These are phyloP conservation scores for Carex kokanica DNA, from an alignment of 176 grass and related monocot genomes.

Conservation along the genomic window DNA sequence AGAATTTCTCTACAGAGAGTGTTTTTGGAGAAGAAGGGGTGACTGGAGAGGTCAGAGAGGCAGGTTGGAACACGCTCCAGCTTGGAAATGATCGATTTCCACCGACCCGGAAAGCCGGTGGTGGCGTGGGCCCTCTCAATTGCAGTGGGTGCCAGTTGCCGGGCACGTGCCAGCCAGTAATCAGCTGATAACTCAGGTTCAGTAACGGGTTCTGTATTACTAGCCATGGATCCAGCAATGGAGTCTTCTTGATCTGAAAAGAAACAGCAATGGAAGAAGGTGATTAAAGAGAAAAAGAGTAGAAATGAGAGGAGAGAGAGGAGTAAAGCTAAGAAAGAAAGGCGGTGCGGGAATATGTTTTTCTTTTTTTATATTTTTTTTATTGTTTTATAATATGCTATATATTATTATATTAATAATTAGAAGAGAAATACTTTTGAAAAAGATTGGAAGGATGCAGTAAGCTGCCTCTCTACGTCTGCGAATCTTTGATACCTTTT, in stretches of 20 bases:
- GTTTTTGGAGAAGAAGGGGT: slow-evolving; percentile 90
- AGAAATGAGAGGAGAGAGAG: not conserved
- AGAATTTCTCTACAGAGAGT: slow-evolving; percentile 71
- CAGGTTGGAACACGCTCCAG: slow-evolving; percentile 54
- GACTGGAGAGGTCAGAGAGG: slow-evolving; percentile 87
- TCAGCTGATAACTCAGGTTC: slow-evolving; percentile 34
- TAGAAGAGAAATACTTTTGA: not conserved
- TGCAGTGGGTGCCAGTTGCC: slow-evolving; percentile 42
- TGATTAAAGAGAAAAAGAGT: slow-evolving; percentile 21
- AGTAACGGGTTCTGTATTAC: not conserved
- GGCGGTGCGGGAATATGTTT: not conserved
- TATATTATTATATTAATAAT: not conserved
- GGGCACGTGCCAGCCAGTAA: slow-evolving; percentile 44
- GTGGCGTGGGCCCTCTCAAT: slow-evolving; percentile 39
- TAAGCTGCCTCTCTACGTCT: slow-evolving; percentile 18
- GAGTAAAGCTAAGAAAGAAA: not conserved
- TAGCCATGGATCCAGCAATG: slow-evolving; percentile 20
- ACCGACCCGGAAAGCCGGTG: slow-evolving; percentile 47
- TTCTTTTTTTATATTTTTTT: not conserved
- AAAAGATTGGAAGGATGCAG: slow-evolving; percentile 21
- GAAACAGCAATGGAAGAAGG: slow-evolving; percentile 32
- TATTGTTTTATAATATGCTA: not conserved
- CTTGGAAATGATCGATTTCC: slow-evolving; percentile 73
- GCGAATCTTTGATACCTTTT: slow-evolving; percentile 23
- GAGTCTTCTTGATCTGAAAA: slow-evolving; percentile 21